Evolutionary conservation across 495 filamentous ascomycete genomes (phyloP).

Genomic region (Penicillium angulare): DNA sequence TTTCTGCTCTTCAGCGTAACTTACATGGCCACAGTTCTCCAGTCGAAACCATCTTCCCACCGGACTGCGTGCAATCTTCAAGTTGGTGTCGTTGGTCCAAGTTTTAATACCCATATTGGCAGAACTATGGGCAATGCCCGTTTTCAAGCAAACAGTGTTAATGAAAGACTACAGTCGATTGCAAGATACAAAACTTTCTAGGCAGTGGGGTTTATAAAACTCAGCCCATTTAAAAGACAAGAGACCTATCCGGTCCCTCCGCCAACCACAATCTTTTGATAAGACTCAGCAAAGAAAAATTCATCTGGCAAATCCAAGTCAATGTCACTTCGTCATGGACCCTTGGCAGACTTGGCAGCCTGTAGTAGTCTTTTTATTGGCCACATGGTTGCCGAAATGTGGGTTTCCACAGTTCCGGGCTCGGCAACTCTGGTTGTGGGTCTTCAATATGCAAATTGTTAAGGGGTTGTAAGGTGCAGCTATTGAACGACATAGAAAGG

Average conservation of each 20-base stretch:
- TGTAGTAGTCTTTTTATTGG: conserved; percentile 1
- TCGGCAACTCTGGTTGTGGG: conserved; percentile 18
- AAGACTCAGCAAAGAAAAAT: conserved; percentile 20
- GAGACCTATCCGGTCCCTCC: conserved; percentile 11
- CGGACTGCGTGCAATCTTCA: conserved; percentile 52
- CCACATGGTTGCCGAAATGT: conserved; percentile 12
- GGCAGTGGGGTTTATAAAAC: too few relatives aligned
- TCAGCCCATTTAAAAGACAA: neutral
- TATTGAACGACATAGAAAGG: too few relatives aligned
- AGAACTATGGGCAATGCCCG: too few relatives aligned
- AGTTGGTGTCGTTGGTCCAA: conserved; percentile 54
- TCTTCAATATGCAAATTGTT: neutral
- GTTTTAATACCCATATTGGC: conserved; percentile 38
- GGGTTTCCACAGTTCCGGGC: conserved; percentile 5
- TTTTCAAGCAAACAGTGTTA: too few relatives aligned
- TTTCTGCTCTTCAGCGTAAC: conserved; percentile 14
- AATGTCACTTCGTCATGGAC: conserved; percentile 10
- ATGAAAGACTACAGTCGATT: too few relatives aligned
- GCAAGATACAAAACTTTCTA: too few relatives aligned
- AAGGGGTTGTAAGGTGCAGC: neutral
- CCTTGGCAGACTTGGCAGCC: conserved; percentile 28
- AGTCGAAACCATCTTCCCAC: conserved; percentile 73
- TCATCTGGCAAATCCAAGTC: conserved; percentile 3
- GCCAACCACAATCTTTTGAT: conserved; percentile 23
- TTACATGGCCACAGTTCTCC: conserved; percentile 72